Evolutionary conservation across 441 rosid genomes (phyloP).

Genomic region (Corymbia calophylla): DNA sequence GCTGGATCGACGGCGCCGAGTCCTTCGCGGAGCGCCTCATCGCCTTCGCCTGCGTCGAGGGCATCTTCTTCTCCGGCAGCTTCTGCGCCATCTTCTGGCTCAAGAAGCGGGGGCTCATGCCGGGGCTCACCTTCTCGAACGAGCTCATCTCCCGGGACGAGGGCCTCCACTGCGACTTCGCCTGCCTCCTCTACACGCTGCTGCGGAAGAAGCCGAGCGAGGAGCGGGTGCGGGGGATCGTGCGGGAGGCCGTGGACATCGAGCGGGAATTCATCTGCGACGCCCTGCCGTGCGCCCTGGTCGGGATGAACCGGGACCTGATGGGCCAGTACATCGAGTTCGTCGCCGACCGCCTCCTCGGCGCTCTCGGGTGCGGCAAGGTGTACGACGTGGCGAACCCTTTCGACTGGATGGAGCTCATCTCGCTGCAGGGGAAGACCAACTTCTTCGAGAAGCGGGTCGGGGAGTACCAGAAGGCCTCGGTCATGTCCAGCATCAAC

Average conservation of each 20-base stretch:
- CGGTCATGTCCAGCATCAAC: slow-evolving; percentile 51
- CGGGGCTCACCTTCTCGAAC: slow-evolving; percentile 19
- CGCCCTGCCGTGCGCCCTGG: slow-evolving; percentile 61
- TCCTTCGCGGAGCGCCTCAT: slow-evolving; percentile 24
- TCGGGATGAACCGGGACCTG: slow-evolving; percentile 48
- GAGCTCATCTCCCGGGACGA: slow-evolving; percentile 17
- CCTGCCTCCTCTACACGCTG: slow-evolving; percentile 10
- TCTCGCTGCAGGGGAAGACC: slow-evolving; percentile 61
- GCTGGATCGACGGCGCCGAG: slow-evolving; percentile 52
- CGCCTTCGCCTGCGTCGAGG: slow-evolving; percentile 20
- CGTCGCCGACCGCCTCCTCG: slow-evolving; percentile 57
- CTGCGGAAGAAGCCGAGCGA: slow-evolving; percentile 9
- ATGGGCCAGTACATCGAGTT: slow-evolving; percentile 73
- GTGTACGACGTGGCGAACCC: slow-evolving; percentile 41
- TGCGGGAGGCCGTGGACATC: slow-evolving; percentile 50
- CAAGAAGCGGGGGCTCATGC: slow-evolving; percentile 17
- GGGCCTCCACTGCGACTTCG: slow-evolving; percentile 20
- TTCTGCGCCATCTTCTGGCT: slow-evolving; percentile 21
- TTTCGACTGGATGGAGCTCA: slow-evolving; percentile 75
- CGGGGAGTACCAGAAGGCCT: slow-evolving; percentile 61
- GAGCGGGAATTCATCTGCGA: slow-evolving; percentile 63
- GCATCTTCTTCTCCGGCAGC: slow-evolving; percentile 23
- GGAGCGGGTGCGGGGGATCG: slow-evolving; percentile 9
- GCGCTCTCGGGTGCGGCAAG: slow-evolving; percentile 46
- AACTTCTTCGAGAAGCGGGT: slow-evolving; percentile 67